Conservation (phyloP, 805 yeast genomes). For the Monosporozyma siamensis region DNA sequence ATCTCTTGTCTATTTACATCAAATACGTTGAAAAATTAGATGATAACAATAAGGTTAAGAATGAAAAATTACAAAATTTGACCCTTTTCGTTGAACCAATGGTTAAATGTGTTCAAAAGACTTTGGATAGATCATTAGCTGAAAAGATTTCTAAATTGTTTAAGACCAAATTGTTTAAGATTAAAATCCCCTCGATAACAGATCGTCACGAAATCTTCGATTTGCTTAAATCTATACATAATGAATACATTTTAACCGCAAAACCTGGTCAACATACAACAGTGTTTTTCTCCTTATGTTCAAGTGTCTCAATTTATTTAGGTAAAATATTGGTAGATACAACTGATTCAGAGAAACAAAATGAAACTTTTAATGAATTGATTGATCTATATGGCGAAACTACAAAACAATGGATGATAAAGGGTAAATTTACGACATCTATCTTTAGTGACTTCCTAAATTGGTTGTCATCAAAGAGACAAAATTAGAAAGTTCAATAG, state of each 20-base stretch:
- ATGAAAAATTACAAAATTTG: constrained; percentile 25
- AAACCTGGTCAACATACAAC: constrained; percentile 32
- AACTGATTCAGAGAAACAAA: constrained; percentile 25
- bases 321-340: constrained; percentile 40
- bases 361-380: constrained; percentile 34
- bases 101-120: constrained; percentile 49
- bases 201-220: constrained; percentile 19
- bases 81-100: constrained; percentile 44
- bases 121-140: constrained; percentile 62
- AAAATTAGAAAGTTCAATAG: too few species aligned
- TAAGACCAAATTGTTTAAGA: constrained; percentile 49
- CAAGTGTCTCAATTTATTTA: constrained; percentile 42
- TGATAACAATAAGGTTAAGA: not conserved
- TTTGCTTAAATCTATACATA: constrained; percentile 35
- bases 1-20: constrained; percentile 58
- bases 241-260: constrained; percentile 25
- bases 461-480: constrained; percentile 56
- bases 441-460: constrained; percentile 71
- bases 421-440: constrained; percentile 21
- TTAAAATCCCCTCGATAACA: constrained; percentile 27
- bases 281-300: constrained; percentile 47
- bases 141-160: constrained; percentile 66
- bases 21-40: constrained; percentile 33
- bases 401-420: constrained; percentile 50
- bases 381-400: constrained; percentile 48